These are phyloP conservation scores for Pythium aquatile DNA, from an alignment of 352 stramenopile species.

Conservation along the genomic window DNA sequence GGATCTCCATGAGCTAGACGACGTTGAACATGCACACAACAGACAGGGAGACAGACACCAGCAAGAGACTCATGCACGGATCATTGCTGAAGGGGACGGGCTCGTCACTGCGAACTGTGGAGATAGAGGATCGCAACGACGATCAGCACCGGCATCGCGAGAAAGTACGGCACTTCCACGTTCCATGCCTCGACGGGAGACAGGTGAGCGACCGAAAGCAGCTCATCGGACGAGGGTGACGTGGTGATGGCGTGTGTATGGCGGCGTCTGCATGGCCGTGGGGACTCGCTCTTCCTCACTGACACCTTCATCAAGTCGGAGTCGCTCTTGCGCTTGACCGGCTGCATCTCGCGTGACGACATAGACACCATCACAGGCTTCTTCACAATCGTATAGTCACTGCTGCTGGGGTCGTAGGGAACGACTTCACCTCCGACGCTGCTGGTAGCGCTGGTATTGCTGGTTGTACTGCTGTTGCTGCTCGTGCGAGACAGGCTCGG, in stretches of 20 bases:
- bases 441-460: neutral
- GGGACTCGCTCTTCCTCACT: neutral
- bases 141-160: constrained; percentile 32
- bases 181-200: constrained; percentile 25
- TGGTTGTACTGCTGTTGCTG: neutral
- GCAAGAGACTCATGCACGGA: no score
- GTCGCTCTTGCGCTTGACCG: constrained; percentile 11
- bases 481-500: neutral
- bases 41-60: neutral
- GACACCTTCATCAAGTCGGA: constrained; percentile 2
- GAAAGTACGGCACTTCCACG: constrained; percentile 32
- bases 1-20: neutral
- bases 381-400: neutral
- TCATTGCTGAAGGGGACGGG: neutral
- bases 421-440: neutral
- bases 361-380: neutral
- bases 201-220: neutral
- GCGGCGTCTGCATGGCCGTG: neutral
- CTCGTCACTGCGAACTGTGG: neutral
- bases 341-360: neutral
- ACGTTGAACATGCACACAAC: neutral
- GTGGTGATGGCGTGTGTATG: constrained; percentile 4
- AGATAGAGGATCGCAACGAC: constrained; percentile 34
- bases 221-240: neutral
- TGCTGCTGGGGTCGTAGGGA: neutral